A percentile compares a stretch with the other conserved stretches of the same genome.
Conservation (phyloP, 257 asterid species). For the Fraxinus cuspidata region DNA sequence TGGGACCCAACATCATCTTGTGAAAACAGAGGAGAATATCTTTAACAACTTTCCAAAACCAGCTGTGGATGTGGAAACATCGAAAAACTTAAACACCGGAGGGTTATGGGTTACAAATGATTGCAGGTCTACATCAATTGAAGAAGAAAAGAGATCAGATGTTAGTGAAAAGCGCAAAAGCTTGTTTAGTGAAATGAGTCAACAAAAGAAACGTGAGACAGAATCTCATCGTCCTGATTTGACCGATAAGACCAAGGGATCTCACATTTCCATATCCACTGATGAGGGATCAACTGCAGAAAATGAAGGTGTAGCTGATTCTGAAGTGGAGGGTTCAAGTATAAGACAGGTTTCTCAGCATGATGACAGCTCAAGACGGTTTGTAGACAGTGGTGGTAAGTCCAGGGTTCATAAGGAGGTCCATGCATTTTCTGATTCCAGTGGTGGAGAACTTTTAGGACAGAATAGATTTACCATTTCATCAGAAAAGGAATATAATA, state of each 20-base stretch:
- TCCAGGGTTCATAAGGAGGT: conserved; percentile 55
- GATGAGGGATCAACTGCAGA: conserved; percentile 96
- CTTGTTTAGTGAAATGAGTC: conserved; percentile 51
- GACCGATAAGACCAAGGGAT: conserved; percentile 58
- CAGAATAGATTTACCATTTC: conserved; percentile 65
- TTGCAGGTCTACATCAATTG: conserved; percentile 51
- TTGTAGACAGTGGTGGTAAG: conserved; percentile 36
- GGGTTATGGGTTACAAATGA: conserved; percentile 63
- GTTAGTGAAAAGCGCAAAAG: conserved; percentile 70
- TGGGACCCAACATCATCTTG: conserved; percentile 58
- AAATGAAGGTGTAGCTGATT: conserved; percentile 95
- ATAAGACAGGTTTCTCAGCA: conserved; percentile 59
- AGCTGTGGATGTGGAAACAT: conserved; percentile 54
- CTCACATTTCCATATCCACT: conserved; percentile 87
- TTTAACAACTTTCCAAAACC: conserved; percentile 45
- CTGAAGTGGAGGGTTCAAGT: conserved; percentile 82
- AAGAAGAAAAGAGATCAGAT: conserved; percentile 54
- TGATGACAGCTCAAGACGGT: conserved; percentile 52
- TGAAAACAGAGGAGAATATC: conserved; percentile 55
- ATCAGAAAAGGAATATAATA: conserved; percentile 71
- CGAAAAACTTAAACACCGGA: conserved; percentile 59
- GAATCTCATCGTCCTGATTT: conserved; percentile 50
- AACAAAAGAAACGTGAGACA: conserved; percentile 61
- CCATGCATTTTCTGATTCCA: conserved; percentile 54
- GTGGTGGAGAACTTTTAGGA: conserved; percentile 57